Conservation (phyloP, 192 early-diverging fungal species). For the Podila horticola region DNA sequence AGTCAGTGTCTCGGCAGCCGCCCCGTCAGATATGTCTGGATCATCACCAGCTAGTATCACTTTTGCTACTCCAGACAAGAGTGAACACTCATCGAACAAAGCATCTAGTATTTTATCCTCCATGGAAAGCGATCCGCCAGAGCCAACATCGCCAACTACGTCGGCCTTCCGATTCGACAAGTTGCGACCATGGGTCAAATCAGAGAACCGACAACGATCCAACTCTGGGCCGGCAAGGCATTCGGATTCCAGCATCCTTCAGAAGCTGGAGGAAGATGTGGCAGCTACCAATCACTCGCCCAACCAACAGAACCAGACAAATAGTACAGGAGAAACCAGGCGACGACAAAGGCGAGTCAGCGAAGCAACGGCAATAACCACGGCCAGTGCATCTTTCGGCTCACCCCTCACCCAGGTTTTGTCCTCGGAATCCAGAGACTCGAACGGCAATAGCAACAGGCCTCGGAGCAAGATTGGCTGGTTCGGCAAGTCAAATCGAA, state of each 20-base stretch:
- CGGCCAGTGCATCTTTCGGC: neutral
- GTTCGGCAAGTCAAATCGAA: conserved; percentile 33
- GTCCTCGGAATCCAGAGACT: neutral
- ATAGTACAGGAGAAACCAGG: conserved; percentile 12
- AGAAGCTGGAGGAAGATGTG: conserved; percentile 4
- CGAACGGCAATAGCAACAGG: conserved; percentile 16
- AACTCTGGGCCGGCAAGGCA: conserved; percentile 36
- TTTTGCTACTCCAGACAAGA: neutral
- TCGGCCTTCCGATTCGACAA: conserved; percentile 8
- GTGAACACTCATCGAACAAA: no score
- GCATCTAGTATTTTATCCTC: neutral
- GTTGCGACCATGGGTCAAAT: conserved; percentile 17
- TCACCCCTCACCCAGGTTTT: neutral
- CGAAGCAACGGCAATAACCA: conserved; percentile 25
- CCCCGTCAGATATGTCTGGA: neutral
- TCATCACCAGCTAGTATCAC: neutral
- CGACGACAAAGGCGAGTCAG: conserved; percentile 28
- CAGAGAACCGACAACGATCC: conserved; percentile 23
- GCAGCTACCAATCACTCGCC: neutral
- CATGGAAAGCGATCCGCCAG: neutral
- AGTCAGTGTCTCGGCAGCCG: neutral
- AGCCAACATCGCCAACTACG: neutral
- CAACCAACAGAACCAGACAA: neutral
- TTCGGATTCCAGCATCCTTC: conserved; percentile 8
- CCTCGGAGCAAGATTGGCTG: conserved; percentile 25